These are phyloP conservation scores for Salinomyces thailandicus DNA, from an alignment of 2,329 filamentous ascomycete species.

Conservation along the genomic window DNA sequence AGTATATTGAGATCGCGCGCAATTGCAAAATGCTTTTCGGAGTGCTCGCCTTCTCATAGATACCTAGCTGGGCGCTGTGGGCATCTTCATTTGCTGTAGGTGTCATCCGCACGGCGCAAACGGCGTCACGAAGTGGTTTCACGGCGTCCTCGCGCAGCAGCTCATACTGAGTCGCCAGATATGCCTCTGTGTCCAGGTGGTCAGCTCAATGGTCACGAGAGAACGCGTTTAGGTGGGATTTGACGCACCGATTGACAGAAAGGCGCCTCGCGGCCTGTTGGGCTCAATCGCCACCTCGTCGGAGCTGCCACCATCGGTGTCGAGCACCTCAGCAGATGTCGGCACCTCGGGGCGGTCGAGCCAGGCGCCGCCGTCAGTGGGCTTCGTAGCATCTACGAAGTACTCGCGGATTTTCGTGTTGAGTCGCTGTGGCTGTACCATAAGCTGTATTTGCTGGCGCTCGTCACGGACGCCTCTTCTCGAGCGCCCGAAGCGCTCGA, in stretches of 20 bases:
- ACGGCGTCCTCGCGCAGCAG: constrained; percentile 66
- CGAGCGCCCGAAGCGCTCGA: constrained; percentile 20
- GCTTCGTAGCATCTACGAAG: constrained; percentile 10
- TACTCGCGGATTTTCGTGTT: constrained; percentile 20
- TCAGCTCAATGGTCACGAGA: constrained; percentile 4
- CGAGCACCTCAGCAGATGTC: constrained; percentile 42
- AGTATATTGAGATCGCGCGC: constrained; percentile 6
- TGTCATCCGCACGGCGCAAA: constrained; percentile 44
- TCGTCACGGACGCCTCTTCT: constrained; percentile 2
- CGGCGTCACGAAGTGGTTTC: constrained; percentile 56
- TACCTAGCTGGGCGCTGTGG: constrained; percentile 33
- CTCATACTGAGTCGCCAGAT: constrained; percentile 63
- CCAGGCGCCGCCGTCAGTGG: constrained; percentile 20
- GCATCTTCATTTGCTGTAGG: constrained; percentile 47
- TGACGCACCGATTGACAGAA: constrained; percentile 39
- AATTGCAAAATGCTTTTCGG: not conserved
- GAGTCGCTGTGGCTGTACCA: constrained; percentile 16
- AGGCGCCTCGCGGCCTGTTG: constrained; percentile 49
- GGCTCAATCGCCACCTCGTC: constrained; percentile 13
- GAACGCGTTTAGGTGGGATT: not conserved
- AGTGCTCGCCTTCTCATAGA: constrained; percentile 57
- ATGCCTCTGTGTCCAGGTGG: constrained; percentile 38
- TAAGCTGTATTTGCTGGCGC: constrained; percentile 11
- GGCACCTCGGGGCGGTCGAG: constrained; percentile 44
- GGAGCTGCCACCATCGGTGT: constrained; percentile 8